These are phyloP conservation scores for Leccinum griseonigrum DNA, from an alignment of 1,284 basidiomycete species.

Conservation along the genomic window DNA sequence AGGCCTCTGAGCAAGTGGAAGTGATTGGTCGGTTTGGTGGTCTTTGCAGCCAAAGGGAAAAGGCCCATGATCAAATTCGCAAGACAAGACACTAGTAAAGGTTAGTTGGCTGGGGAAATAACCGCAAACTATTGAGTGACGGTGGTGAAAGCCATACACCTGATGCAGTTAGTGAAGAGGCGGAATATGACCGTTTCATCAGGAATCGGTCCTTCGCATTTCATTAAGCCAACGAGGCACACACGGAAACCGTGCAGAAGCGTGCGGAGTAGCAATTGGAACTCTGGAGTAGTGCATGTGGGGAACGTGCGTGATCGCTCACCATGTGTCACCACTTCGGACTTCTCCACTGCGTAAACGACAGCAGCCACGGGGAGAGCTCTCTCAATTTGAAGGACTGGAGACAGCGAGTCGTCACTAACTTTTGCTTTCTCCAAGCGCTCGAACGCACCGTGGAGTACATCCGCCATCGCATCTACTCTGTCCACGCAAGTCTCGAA, in stretches of 20 bases:
- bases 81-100: slow-evolving; percentile 89
- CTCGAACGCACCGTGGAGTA: slow-evolving; percentile 58
- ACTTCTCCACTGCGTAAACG: slow-evolving; percentile 71
- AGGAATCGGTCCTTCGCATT: slow-evolving; percentile 74
- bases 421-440: slow-evolving; percentile 51
- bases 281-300: slow-evolving; percentile 49
- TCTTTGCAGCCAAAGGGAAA: slow-evolving; percentile 91
- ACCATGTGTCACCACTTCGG: slow-evolving; percentile 76
- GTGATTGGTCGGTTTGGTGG: slow-evolving; percentile 89
- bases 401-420: slow-evolving; percentile 41
- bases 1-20: slow-evolving; percentile 93
- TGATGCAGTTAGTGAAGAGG: slow-evolving; percentile 84
- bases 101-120: slow-evolving; percentile 79
- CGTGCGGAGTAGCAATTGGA: slow-evolving; percentile 84
- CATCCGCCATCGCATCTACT: slow-evolving; percentile 75
- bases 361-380: slow-evolving; percentile 75
- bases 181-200: slow-evolving; percentile 88
- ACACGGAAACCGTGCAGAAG: slow-evolving; percentile 90
- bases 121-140: slow-evolving; percentile 56
- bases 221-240: slow-evolving; percentile 76
- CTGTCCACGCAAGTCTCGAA: slow-evolving; percentile 88
- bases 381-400: slow-evolving; percentile 70
- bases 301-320: slow-evolving; percentile 19
- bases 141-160: slow-evolving; percentile 88
- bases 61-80: slow-evolving; percentile 97